phyloP scores from a whole-genome alignment of 306 rosid species.

The Dryas alaskensis region DNA sequence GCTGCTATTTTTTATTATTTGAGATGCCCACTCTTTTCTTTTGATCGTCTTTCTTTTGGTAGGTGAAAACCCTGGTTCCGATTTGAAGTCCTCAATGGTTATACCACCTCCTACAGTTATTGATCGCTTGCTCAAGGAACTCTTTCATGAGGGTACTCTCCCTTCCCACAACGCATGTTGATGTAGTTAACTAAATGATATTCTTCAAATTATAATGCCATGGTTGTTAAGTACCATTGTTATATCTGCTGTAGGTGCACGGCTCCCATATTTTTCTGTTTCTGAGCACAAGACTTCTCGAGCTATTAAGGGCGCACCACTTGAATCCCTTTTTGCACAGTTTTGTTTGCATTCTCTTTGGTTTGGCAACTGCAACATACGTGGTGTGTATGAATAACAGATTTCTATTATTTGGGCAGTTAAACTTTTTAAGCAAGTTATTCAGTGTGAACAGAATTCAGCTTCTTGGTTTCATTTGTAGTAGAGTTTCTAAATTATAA shows the following conservation, averaged over 20 bases:
- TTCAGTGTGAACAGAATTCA: not conserved
- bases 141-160: conserved; percentile 74
- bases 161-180: conserved; percentile 8
- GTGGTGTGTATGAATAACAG: conserved; percentile 47
- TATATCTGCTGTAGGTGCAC: conserved; percentile 43
- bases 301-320: conserved; percentile 82
- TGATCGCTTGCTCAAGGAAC: conserved; percentile 90
- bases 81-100: conserved; percentile 63
- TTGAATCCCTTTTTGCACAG: conserved; percentile 75
- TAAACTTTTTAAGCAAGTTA: not conserved
- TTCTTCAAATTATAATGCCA: conserved; percentile 16
- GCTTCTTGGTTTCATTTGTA: not conserved
- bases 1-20: conserved; percentile 17
- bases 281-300: conserved; percentile 57
- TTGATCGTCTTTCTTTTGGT: conserved; percentile 29
- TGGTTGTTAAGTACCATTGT: conserved; percentile 20
- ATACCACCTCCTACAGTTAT: conserved; percentile 86
- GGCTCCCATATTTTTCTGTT: conserved; percentile 40
- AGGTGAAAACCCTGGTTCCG: conserved; percentile 78
- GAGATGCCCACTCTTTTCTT: conserved; percentile 17
- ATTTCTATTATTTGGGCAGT: conserved; percentile 1
- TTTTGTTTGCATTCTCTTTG: conserved; percentile 90
- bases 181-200: conserved; percentile 17
- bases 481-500: conserved; percentile 26
- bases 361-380: conserved; percentile 93